Evolutionary conservation across 106 monocot species (phyloP), one percentile per base, ranked within the genome.

Genomic region (Triglochin maritima): DNA sequence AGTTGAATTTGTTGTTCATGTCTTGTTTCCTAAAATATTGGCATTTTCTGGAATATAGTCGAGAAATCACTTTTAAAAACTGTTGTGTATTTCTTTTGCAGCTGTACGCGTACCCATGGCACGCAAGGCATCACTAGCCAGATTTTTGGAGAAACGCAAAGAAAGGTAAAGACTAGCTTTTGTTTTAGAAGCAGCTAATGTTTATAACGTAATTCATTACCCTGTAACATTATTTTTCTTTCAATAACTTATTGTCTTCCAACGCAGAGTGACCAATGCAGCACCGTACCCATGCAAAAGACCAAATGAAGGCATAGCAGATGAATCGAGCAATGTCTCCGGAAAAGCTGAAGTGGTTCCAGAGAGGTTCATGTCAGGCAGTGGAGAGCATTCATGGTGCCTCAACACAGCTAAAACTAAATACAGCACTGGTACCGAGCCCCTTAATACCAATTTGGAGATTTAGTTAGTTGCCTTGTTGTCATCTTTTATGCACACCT

Each of bases 71-170:
- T 45, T 62, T 10, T 62, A 62, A 41, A 11, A 2, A 62, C 11
- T 62, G 11, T 62, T 16, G 5, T 62, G 11, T 12, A 5, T 13
- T 62, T n/a, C 64, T 43, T 50, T 64, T 84, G 69, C 84, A 94
- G 93, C 86, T 64, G 79, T 94, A 46, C 89, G 84, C 65, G 79
- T 94, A 46, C 89, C 86, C 65, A 86, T 84, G 76, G 89, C 89
- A 72, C 71, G 93, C 46, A 94, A 89, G 62, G 89, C 89, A 12
- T 89, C 93, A 43, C 65, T 94, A 7, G 78, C 89, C 52, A 84
- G 93, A 45, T 94, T 94, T 80, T 63, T 94, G 60, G 93, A 94
- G 74, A 94, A 86, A 69, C 89, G 93, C 59, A 94, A 94, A 61
- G 86, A 94, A 76, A 94, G 93, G 69, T 65, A 2, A 8, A 52